Conservation (phyloP, 371 early-diverging fungal species). For the Phascolomyces articulosus region DNA sequence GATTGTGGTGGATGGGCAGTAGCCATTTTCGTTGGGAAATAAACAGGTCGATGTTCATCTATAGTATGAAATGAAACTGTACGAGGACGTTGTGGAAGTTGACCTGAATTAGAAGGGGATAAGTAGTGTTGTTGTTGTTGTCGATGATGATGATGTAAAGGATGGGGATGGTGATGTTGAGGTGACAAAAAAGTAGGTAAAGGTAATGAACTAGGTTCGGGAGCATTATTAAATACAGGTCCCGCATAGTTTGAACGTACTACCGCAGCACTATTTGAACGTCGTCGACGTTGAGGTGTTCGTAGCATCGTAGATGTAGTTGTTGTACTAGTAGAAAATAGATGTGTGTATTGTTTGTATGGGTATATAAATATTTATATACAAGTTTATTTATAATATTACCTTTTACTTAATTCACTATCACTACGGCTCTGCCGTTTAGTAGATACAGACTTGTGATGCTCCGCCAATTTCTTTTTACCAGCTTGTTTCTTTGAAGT, state of each 20-base stretch:
- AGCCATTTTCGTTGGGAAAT: constrained; percentile 5
- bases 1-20: background rate
- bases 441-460: background rate
- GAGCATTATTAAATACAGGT: constrained; percentile 82
- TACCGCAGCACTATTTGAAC: constrained; percentile 14
- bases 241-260: constrained; percentile 62
- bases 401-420: background rate
- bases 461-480: background rate
- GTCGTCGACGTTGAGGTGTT: constrained; percentile 12
- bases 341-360: background rate
- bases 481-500: background rate
- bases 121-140: too few relatives aligned
- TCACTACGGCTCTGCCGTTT: constrained; percentile 6
- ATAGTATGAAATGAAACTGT: background rate
- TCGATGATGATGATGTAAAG: background rate
- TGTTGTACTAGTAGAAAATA: background rate
- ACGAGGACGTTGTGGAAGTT: background rate
- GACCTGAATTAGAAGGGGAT: too few relatives aligned
- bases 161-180: background rate
- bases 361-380: background rate
- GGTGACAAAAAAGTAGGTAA: constrained; percentile 62
- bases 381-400: too few relatives aligned
- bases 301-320: background rate
- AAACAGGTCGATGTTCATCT: background rate
- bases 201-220: constrained; percentile 74